Evolutionary conservation across 2,329 filamentous ascomycete species (phyloP), one percentile per base, ranked within the genome.

Genomic region (Ascochyta koolunga): DNA sequence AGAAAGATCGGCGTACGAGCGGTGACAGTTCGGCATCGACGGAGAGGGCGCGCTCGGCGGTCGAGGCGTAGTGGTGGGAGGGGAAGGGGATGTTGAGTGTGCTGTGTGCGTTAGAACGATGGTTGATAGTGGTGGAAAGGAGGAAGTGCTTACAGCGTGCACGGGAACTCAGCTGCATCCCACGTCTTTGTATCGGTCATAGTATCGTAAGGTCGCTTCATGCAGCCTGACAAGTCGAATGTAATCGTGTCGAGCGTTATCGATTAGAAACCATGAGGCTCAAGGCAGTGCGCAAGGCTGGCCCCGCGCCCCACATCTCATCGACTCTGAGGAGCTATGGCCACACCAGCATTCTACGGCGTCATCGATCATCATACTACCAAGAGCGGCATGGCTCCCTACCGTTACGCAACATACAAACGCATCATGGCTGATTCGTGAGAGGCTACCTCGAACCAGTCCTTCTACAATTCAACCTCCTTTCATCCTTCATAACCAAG

Each of bases 11-110:
- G 39, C 82, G 83, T 50, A 98, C 93, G 10, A 95, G 84, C 13
- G 89, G 85, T 1, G 93, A 98, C 43, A 98, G 83, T 73, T 99
- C 95, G 58, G 87, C 83, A 77, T 99, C 95, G 64, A 98, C 93
- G 54, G 87, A 81, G 37, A 98, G 83, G 33, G 91, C 85, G 64
- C 84, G 83, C 31, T 90, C 82, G 37, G 93, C 92, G 41, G 89
- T 86, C 40, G 82, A 82, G 46, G 93, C 92, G 40, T 97, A 86
- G 58, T 90, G 88, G 31, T 86, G 74, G 35, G 87, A 90, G 18
- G 93, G 93, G 71, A 98, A 89, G 38, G 95, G 93, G 54, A 95
- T 82, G 65, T 87, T 82, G 59, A 96, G 83, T 55, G 83, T 86
- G 67, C 90, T 93, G 29, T 27, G 18, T 31, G 11, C 29, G 16